phyloP scores from a whole-genome alignment of 352 stramenopile species.

The Aphanomyces euteiches region DNA sequence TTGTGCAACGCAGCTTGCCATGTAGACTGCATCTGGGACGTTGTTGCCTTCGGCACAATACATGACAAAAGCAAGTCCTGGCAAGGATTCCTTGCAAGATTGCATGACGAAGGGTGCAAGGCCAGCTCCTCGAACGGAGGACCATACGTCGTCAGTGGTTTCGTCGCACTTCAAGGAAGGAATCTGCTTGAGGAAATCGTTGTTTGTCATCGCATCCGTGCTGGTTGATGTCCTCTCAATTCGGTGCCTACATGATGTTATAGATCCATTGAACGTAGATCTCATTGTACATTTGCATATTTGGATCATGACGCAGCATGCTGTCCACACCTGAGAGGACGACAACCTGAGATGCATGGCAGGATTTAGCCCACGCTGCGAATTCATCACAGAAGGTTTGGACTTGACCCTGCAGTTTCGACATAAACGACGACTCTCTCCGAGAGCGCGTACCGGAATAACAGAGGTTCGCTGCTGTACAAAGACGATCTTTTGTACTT shows the following conservation, averaged over 20 bases:
- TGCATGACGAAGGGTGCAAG: slow-evolving; percentile 52
- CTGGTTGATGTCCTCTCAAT: slow-evolving; percentile 12
- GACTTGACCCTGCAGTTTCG: slow-evolving; percentile 44
- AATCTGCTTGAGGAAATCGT: slow-evolving; percentile 43
- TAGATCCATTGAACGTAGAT: neutral
- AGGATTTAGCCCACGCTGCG: slow-evolving; percentile 46
- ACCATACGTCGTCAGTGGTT: slow-evolving; percentile 39
- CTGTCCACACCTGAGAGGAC: slow-evolving; percentile 67
- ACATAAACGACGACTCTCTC: neutral
- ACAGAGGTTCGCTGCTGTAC: slow-evolving; percentile 68
- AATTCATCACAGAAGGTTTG: slow-evolving; percentile 52
- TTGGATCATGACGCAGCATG: slow-evolving; percentile 73
- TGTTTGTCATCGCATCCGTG: slow-evolving; percentile 33
- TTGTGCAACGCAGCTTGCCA: slow-evolving; percentile 49
- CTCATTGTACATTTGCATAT: slow-evolving; percentile 56
- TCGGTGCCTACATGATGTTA: slow-evolving; percentile 6
- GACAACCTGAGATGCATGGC: slow-evolving; percentile 47
- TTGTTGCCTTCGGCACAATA: slow-evolving; percentile 77
- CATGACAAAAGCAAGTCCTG: slow-evolving; percentile 61
- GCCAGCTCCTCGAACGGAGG: slow-evolving; percentile 50
- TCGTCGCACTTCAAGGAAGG: slow-evolving; percentile 34
- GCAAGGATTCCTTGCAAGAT: slow-evolving; percentile 38
- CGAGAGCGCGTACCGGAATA: slow-evolving; percentile 38
- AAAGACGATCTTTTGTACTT: slow-evolving; percentile 57
- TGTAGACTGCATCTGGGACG: slow-evolving; percentile 57